Evolutionary conservation across 495 filamentous ascomycete species (phyloP).

Genomic region (Trichoderma gamsii): DNA sequence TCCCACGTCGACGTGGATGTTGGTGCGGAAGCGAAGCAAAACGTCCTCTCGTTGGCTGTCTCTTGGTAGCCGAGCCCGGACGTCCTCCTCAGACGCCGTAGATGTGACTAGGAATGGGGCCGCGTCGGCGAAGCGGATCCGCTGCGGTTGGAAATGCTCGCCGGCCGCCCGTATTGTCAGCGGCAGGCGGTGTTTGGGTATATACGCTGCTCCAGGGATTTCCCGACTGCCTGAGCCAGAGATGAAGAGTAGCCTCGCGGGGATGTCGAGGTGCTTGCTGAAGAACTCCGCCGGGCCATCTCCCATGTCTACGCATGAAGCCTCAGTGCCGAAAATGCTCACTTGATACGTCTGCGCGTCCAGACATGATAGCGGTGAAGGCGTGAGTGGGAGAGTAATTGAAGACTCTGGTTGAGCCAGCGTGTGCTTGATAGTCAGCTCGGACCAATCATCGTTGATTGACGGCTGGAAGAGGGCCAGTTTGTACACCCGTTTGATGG

Average conservation of each 20-base stretch:
- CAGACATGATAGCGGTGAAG: background rate
- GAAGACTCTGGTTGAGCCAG: background rate
- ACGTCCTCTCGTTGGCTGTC: background rate
- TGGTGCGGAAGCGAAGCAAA: conserved; percentile 3
- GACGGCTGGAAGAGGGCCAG: conserved; percentile 9
- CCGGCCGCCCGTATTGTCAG: background rate
- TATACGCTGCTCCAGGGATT: background rate
- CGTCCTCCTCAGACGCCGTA: background rate
- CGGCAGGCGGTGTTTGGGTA: background rate
- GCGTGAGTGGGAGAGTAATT: background rate
- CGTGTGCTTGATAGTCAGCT: conserved; percentile 8
- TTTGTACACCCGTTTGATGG: background rate
- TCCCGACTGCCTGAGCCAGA: conserved; percentile 3
- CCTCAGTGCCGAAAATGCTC: conserved; percentile 1
- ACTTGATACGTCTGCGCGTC: conserved; percentile 4
- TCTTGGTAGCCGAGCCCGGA: background rate
- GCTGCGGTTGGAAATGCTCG: background rate
- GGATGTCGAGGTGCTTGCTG: conserved; percentile 5
- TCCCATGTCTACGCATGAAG: background rate
- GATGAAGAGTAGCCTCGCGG: background rate
- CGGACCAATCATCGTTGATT: conserved; percentile 1
- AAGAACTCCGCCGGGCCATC: conserved; percentile 8
- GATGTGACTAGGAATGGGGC: conserved; percentile 1
- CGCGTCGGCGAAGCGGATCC: conserved; percentile 2
- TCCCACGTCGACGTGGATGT: conserved; percentile 1